phyloP scores from a whole-genome alignment of 345 rosid species.

The Raphanus raphanistrum region DNA sequence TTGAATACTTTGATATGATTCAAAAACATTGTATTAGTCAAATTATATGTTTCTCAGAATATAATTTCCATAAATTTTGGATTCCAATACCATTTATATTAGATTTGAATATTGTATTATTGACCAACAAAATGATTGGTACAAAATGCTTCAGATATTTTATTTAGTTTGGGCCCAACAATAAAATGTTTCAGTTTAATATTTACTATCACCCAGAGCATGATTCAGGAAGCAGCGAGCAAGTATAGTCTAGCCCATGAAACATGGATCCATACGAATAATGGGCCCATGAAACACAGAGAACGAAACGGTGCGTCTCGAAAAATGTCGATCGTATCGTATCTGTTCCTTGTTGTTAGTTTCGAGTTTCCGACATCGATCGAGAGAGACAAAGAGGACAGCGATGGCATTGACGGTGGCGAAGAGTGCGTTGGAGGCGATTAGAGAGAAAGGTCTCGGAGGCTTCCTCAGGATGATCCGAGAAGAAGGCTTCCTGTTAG shows the following conservation, averaged over 20 bases:
- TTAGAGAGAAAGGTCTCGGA: conserved; percentile 74
- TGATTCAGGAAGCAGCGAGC: not conserved
- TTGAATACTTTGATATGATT: too few relatives aligned
- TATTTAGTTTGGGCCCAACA: not conserved
- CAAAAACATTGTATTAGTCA: not conserved
- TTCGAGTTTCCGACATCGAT: not conserved
- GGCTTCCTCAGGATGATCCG: conserved; percentile 61
- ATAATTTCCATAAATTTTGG: not conserved
- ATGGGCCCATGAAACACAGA: not conserved
- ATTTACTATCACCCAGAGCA: not conserved
- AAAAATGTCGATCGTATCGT: not conserved
- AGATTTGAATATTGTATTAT: not conserved
- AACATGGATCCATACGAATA: not conserved
- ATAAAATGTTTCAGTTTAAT: not conserved
- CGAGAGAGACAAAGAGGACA: too few relatives aligned
- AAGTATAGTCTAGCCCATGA: not conserved
- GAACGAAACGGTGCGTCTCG: conserved; percentile 22
- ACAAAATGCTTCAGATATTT: not conserved
- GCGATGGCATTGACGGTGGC: conserved; percentile 76
- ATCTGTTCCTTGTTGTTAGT: conserved; percentile 1
- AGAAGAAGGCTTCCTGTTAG: conserved; percentile 76
- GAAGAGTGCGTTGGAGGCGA: conserved; percentile 62
- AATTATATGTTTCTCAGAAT: not conserved
- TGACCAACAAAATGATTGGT: not conserved
- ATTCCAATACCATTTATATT: not conserved